Base-by-base conservation (phyloP, 1,284 basidiomycete species). In the Cryptococcus deneoformans region DNA sequence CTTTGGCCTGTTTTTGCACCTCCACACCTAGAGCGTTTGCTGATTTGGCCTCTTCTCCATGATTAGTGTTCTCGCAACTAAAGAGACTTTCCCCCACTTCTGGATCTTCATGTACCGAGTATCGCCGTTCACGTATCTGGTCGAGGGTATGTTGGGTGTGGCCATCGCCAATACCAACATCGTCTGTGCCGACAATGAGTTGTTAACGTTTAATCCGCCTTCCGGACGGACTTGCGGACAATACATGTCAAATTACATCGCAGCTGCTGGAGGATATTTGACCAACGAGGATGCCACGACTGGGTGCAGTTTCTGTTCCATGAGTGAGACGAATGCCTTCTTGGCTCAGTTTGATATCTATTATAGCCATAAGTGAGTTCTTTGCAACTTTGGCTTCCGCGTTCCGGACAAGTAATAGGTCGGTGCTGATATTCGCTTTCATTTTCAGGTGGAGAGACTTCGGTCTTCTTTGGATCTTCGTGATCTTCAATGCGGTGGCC, bases 71-170 rank as follows among this genome's bases (percentile, higher is more conserved):
- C 66, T 80, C 12, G 76, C 72, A 20, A 62, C 73, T 1, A 58
- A 62, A 50, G 43, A 61, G 36, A 55, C 64, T 36, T 82, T 90
- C 6, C 86, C 85, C 6, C 68, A 70, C 11, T 90, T 88, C 86
- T 90, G 88, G 89, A 79, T 80, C 62, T 92, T 89, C 86, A 88
- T 90, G 86, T 89, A 90, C 76, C 82, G 82, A 50, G 74, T 88
- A 5, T 88, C 87, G 2, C 89, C 89, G 0, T 90, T 85, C 76
- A 88, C 87, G 7, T 80, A 77, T 61, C 58, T 79, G 24, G 71
- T 78, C 45, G 79, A 80, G 56, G 77, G 76, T 10, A 72, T 80
- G 53, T 65, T 80, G 14, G 66, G 65, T 16, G 69, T 72, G 29
- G 75, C 72, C 6, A 54, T 80, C 34, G 71, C 71, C 40, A 61